Conservation (phyloP, 2,329 filamentous ascomycete genomes). For the Stachybotrys elegans region DNA sequence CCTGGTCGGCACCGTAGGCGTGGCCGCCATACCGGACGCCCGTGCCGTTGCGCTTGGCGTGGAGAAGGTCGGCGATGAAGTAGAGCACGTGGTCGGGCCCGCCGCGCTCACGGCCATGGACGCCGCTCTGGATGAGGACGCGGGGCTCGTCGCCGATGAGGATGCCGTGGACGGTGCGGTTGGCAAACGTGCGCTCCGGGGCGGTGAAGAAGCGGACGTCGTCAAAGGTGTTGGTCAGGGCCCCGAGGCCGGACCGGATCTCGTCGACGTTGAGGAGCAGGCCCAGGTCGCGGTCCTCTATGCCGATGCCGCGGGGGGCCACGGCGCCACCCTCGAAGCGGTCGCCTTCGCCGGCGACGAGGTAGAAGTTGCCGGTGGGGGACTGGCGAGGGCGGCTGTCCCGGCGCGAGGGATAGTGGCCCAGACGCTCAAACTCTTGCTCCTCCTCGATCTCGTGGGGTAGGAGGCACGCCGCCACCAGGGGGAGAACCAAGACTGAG, state of each 20-base stretch:
- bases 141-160: slow-evolving; percentile 42
- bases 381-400: slow-evolving; percentile 6
- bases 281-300: slow-evolving; percentile 28
- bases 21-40: slow-evolving; percentile 48
- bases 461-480: slow-evolving; percentile 29
- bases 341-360: slow-evolving; percentile 37
- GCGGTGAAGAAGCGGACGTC: slow-evolving; percentile 34
- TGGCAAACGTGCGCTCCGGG: slow-evolving; percentile 38
- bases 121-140: slow-evolving; percentile 47
- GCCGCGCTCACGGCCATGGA: slow-evolving; percentile 55
- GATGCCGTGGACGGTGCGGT: slow-evolving; percentile 31
- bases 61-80: slow-evolving; percentile 52
- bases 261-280: slow-evolving; percentile 41
- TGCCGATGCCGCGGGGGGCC: slow-evolving; percentile 24
- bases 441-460: slow-evolving; percentile 26
- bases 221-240: slow-evolving; percentile 32
- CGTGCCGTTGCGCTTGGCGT: slow-evolving; percentile 41
- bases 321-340: slow-evolving; percentile 34
- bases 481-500: too few relatives aligned
- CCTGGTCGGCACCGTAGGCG: slow-evolving; percentile 46
- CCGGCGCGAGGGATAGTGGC: slow-evolving; percentile 2
- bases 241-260: slow-evolving; percentile 37
- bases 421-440: neutral
- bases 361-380: slow-evolving; percentile 14
- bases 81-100: slow-evolving; percentile 52